Evolutionary conservation across 1,284 basidiomycete genomes (phyloP).

Genomic region (Malassezia japonica): DNA sequence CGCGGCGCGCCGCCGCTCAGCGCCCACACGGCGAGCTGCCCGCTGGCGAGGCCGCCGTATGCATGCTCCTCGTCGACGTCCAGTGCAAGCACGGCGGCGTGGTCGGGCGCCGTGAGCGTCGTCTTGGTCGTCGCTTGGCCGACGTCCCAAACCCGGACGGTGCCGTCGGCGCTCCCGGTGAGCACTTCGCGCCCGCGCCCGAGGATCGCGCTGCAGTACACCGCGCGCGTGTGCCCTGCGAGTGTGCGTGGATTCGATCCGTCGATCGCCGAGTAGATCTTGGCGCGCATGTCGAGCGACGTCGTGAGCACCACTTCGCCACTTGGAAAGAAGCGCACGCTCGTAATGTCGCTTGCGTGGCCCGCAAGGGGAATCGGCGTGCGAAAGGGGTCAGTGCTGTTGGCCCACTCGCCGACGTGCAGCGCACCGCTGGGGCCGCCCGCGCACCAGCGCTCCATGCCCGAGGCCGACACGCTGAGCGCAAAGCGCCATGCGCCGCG

Average conservation of each 20-base stretch:
- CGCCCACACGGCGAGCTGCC: conserved; percentile 53
- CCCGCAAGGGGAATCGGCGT: conserved; percentile 13
- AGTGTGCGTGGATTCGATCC: conserved; percentile 55
- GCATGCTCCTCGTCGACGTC: not conserved
- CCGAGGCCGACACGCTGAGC: not conserved
- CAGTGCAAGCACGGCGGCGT: conserved; percentile 37
- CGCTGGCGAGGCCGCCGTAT: conserved; percentile 36
- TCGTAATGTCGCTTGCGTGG: conserved; percentile 33
- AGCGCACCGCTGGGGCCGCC: conserved; percentile 8
- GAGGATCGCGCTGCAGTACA: conserved; percentile 56
- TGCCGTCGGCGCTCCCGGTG: conserved; percentile 58
- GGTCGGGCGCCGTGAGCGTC: not conserved
- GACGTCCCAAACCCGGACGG: conserved; percentile 68
- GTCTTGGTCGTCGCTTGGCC: conserved; percentile 50
- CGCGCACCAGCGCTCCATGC: conserved; percentile 3
- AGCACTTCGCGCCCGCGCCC: conserved; percentile 60
- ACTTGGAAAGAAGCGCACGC: conserved; percentile 36
- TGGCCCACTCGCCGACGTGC: conserved; percentile 4
- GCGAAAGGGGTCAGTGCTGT: not conserved
- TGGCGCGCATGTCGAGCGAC: conserved; percentile 58
- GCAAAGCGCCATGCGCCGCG: not conserved
- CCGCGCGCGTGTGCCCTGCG: conserved; percentile 60
- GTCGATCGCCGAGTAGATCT: conserved; percentile 56
- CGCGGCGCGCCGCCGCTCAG: not conserved
- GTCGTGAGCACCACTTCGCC: conserved; percentile 55